Evolutionary conservation across 768 basidiomycete genomes (phyloP), one percentile per base, ranked within the genome.

Genomic region (Termitomyces titanicus): DNA sequence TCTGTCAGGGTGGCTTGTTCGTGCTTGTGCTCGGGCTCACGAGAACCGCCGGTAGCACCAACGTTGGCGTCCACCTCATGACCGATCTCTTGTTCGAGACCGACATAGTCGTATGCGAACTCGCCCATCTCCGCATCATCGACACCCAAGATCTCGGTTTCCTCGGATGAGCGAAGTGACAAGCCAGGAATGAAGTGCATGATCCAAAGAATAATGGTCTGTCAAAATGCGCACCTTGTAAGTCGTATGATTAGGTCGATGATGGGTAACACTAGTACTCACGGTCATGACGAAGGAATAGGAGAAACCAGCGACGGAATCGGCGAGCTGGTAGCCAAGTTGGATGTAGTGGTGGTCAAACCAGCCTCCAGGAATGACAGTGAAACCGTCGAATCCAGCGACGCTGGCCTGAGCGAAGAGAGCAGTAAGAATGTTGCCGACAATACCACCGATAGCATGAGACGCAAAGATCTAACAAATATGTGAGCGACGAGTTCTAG

Each of bases 51-150:
- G 18, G 52, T 51, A 8, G 63, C 62, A 15, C 58, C 58, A 33
- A 60, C 47, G 27, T 45, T 57, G 6, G 59, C 48, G n/a, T 70
- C 64, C 22, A 69, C 3, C 0, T 57, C 56, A 20, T 77, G 79
- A 5, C 76, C 77, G 35, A 80, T 72, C 61, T 82, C 80, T 62
- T 75, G 74, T 63, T 91, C 89, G 47, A 91, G 67, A 11, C 86
- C 88, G 31, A 93, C 90, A 59, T 91, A 94, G 70, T 94, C 90
- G 63, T 92, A 92, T 2, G 89, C 87, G 58, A 84, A 93, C 72
- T 95, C 93, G 59, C 92, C 94, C 80, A 93, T 86, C 74, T 94
- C 88, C 1, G 84, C 79, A 64, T 93, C 89, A 71, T 98, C 95
- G 61, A 96, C 85, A 54, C 95, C 94, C 45, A 96, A 73, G 38